Base-by-base conservation (phyloP, 1,284 basidiomycete genomes). In the Agroathelia rolfsii region DNA sequence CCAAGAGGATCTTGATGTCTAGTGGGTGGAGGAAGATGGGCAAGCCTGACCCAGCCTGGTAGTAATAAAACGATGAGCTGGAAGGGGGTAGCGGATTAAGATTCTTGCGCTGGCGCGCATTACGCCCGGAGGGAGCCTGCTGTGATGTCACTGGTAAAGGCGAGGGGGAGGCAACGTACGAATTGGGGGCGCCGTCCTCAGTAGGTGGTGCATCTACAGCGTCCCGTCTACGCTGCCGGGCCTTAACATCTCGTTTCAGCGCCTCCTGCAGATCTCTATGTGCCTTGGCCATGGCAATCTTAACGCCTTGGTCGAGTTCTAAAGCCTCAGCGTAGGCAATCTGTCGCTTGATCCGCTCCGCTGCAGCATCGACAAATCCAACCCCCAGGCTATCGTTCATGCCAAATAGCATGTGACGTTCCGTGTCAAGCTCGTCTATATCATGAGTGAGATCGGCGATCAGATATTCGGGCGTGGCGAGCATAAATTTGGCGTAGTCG, bases 21-120 rank as follows among this genome's bases (percentile, higher is more conserved):
- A 98, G 71, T 2, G 94, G 93, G 50, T 95, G 90, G 10, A 99
- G 72, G 62, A 86, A 99, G 46, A 97, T 72, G 12, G 88, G 85
- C 40, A 88, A 70, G 11, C 94, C 95, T 2, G 87, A 87, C 0
- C 88, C 78, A 8, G 90, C 86, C 57, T 98, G 95, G 56, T 96
- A 99, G 57, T 88, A 99, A 49, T 85, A 89, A 58, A 95, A 97
- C 8, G 79, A 79, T 13, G 80, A 81, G 2, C 79, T 77, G 2
- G 80, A 77, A 9, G 80, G 81, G 7, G 83, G 80, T 2, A 83
- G 81, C 2, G 85, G 83, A 45, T 88, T 87, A 41, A 87, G 53
- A 48, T 87, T 88, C 37, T 73, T 66, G 13, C 81, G 71, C 34
- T 75, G 75, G 34, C 69, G 66, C 12, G 68, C 67, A 34, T 50